phyloP scores from a whole-genome alignment of 257 asterid genomes.

The Apocynum venetum region DNA sequence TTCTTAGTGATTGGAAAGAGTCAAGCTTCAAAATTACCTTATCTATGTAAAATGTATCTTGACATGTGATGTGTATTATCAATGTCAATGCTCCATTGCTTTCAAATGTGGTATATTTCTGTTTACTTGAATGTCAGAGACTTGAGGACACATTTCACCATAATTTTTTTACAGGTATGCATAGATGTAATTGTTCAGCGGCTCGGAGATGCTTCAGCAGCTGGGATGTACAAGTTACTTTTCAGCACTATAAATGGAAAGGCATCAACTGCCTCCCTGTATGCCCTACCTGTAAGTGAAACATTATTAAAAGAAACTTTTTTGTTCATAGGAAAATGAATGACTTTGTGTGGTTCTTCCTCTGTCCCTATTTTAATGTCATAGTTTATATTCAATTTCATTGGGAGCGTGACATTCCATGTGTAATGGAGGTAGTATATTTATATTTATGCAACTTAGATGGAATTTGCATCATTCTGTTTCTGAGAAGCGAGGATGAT shows the following conservation, averaged over 20 bases:
- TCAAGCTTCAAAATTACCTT: neutral
- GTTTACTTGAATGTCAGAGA: slow-evolving; percentile 3
- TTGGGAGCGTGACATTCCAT: neutral
- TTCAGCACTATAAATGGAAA: slow-evolving; percentile 55
- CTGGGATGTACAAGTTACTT: slow-evolving; percentile 84
- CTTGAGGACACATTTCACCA: slow-evolving; percentile 4
- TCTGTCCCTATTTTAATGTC: neutral
- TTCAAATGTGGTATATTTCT: neutral
- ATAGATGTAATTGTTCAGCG: slow-evolving; percentile 94
- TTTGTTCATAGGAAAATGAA: neutral
- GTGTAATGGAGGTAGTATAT: neutral
- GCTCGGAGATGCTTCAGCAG: slow-evolving; percentile 97
- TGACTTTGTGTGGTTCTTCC: neutral
- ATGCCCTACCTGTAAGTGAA: slow-evolving; percentile 70
- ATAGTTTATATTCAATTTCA: neutral
- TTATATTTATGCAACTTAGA: no score
- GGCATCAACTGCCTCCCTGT: slow-evolving; percentile 60
- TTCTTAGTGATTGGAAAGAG: neutral
- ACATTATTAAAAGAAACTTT: neutral
- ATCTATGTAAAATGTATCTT: neutral
- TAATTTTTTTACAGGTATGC: slow-evolving; percentile 58
- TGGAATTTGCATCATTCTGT: neutral
- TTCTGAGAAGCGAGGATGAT: neutral
- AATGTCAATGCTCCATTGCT: neutral
- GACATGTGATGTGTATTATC: neutral